Base-by-base conservation (phyloP, 2,329 filamentous ascomycete species). In the Aspergillus sp. region DNA sequence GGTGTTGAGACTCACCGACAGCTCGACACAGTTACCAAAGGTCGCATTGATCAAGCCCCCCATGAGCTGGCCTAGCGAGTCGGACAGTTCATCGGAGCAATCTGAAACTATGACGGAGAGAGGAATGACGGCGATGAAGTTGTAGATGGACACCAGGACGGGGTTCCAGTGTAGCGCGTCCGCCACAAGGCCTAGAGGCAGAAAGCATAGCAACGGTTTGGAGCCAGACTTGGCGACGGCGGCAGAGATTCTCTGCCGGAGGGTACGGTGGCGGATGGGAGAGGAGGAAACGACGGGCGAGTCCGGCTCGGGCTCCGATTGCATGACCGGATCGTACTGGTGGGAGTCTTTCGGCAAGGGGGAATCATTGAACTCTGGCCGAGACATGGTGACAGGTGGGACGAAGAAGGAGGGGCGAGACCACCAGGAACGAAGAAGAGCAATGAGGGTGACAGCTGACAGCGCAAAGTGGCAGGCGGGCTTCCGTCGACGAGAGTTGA, bases 111-210 rank as follows among this genome's bases (percentile, higher is more conserved):
- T 73, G 0, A 82, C 79, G 0, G 83, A 84, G 52, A 86, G 76
- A 5, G 84, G 84, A 51, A 86, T 77, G 68, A 85, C 85, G 58
- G 84, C 83, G 62, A 96, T 83, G 70, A 96, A 96, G 78, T 96
- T 96, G 78, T 95, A 84, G 55, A 91, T 84, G 69, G 96, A 96
- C 56, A 92, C 80, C n/a, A 81, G 80, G 50, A 87, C 81, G 6
- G 81, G 79, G 70, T 82, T 80, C 62, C 88, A 77, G 10, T 76
- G 67, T 15, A 85, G 76, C 68, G 87, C 91, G 67, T 89, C 84
- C 53, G 92, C 76, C 2, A 84, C 88, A 63, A 95, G 89, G 15
- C 91, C 91, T 12, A 88, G 82, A 0, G 91, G 91, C 0, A 91
- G 91, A 23, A 87, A 55, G 17, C 39, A 86, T 8, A 95, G 59